Base-by-base conservation (phyloP, 768 basidiomycete species). In the Termitomyces sp. region DNA sequence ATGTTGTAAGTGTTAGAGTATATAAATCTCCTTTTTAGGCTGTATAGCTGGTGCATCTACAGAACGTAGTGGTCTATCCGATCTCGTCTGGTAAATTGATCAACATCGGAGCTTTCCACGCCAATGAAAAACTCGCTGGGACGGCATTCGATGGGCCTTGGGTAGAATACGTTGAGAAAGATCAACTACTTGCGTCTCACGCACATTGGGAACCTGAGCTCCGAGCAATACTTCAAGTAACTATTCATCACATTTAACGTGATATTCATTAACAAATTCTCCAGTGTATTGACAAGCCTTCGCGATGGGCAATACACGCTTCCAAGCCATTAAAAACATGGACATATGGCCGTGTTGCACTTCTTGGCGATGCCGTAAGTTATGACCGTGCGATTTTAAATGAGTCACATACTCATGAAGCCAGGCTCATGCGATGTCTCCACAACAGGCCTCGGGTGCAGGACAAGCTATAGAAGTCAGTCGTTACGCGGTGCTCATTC, bases 301-400 rank as follows among this genome's bases (percentile, higher is more conserved):
- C 69, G 5, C 63, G 71, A 40, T 80, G 78, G 76, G 75, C 72
- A 5, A 63, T 81, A 3, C 73, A 78, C 55, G 61, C 63, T 9
- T 63, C 76, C 5, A 66, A 64, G 15, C 66, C 70, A 3, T 60
- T 82, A 4, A 68, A 74, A 0, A 69, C 68, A 3, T 78, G 71
- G 59, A 69, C 69, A 5, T 63, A 65, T 33, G 75, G 70, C 1
- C 66, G 68, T 11, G 75, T 78, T 9, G 73, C 68, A 1, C 63
- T 82, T 5, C 60, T 79, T 2, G 80, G 78, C 8, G 80, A 81
- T 57, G 74, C 80, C 19, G 74, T 76, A 56, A 41, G 67, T 45
- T 19, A 31, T n/a, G n/a, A 21, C 21, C 5, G 17, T 54, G 33
- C 50, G 33, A 12, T 30, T 28, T 14, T 9, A n/a, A 9, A 11